These are phyloP conservation scores for Heliamphora pulchella DNA, from an alignment of 179 eudicot species.

Conservation along the genomic window DNA sequence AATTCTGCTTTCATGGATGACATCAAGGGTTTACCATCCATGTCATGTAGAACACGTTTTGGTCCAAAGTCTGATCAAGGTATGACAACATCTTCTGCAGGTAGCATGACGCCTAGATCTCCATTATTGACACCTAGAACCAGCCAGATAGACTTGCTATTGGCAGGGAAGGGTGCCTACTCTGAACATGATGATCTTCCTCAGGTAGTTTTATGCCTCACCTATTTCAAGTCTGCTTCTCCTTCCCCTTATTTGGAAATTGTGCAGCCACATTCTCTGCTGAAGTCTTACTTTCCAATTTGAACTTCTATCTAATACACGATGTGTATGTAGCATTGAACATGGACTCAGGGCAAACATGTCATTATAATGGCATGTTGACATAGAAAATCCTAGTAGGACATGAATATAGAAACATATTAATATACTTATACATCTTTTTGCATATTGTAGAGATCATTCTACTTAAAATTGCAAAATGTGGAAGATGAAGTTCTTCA, in stretches of 20 bases:
- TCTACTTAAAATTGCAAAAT: background rate
- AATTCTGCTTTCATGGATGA: conserved; percentile 77
- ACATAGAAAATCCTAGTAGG: background rate
- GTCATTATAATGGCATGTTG: too few species aligned
- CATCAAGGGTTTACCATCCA: conserved; percentile 72
- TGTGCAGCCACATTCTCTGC: too few species aligned
- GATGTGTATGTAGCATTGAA: too few species aligned
- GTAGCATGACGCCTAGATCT: conserved; percentile 97
- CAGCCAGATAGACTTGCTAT: conserved; percentile 77
- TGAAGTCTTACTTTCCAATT: background rate
- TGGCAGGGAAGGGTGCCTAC: conserved; percentile 75
- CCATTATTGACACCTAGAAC: conserved; percentile 82
- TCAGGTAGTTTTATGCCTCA: conserved; percentile 47
- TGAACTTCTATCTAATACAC: background rate
- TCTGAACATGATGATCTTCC: conserved; percentile 89
- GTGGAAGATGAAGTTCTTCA: background rate
- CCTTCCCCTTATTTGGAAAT: background rate
- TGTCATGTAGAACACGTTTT: conserved; percentile 91
- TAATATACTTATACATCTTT: background rate
- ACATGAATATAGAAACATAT: background rate
- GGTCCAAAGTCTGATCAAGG: conserved; percentile 99
- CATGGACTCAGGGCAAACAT: background rate
- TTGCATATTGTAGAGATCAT: background rate
- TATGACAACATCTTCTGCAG: conserved; percentile 97
- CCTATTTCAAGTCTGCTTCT: background rate